Conservation (phyloP, 2,329 filamentous ascomycete genomes). For the Colletotrichum eremochloae region DNA sequence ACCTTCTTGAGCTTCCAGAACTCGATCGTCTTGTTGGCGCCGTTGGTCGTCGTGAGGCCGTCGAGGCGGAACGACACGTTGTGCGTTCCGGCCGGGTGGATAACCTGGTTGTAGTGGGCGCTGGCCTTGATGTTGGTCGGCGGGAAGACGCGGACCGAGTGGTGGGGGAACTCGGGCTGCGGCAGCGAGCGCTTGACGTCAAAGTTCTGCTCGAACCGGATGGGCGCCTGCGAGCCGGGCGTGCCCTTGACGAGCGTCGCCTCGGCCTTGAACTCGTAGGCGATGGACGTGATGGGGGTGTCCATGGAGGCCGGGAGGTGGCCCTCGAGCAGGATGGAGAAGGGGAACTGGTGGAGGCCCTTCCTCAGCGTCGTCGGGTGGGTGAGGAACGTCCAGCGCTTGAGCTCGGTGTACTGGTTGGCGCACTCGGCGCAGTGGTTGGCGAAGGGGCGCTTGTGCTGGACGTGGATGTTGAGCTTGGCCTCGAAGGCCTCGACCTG, state of each 20-base stretch:
- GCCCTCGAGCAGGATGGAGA: slow-evolving; percentile 87
- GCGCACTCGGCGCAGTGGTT: slow-evolving; percentile 84
- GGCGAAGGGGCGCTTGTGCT: slow-evolving; percentile 85
- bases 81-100: slow-evolving; percentile 89
- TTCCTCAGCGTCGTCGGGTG: slow-evolving; percentile 64
- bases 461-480: slow-evolving; percentile 76
- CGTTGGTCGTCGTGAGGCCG: slow-evolving; percentile 81
- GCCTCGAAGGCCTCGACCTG: slow-evolving; percentile 75
- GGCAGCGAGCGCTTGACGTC: slow-evolving; percentile 83
- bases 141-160: slow-evolving; percentile 94
- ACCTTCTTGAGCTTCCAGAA: slow-evolving; percentile 92
- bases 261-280: slow-evolving; percentile 82
- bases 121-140: slow-evolving; percentile 93
- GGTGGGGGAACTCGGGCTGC: slow-evolving; percentile 82
- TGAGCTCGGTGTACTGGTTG: slow-evolving; percentile 78
- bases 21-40: slow-evolving; percentile 77
- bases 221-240: slow-evolving; percentile 48
- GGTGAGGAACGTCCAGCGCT: slow-evolving; percentile 82
- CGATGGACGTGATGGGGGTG: slow-evolving; percentile 77
- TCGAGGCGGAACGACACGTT: slow-evolving; percentile 84
- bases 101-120: slow-evolving; percentile 83
- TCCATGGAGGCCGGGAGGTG: slow-evolving; percentile 88
- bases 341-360: slow-evolving; percentile 83
- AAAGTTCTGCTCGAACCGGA: slow-evolving; percentile 76
- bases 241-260: slow-evolving; percentile 66